Evolutionary conservation across 495 filamentous ascomycete genomes (phyloP), one percentile per base, ranked within the genome.

Genomic region (Aspergillus egyptiacus): DNA sequence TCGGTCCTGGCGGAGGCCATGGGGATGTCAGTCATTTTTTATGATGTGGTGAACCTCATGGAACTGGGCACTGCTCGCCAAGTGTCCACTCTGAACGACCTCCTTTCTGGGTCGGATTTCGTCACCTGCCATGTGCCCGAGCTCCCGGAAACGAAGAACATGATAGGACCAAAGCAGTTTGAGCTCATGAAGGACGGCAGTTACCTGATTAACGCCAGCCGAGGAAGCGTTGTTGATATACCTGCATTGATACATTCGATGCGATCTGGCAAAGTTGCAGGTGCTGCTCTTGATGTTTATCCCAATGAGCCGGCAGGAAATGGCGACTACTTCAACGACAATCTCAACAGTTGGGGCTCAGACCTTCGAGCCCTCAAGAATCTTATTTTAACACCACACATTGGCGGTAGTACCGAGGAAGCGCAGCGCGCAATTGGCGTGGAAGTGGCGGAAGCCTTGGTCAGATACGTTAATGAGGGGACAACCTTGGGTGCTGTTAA

Each of bases 21-120:
- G 87, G 91, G 94, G 20, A 96, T 99, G 90, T 81, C 75, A 2
- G 93, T 99, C 51, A 85, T 96, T 55, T 97, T 93, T 73, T 96
- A 91, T 61, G 94, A 99, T 67, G 80, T 94, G 7, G 66, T 94
- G 40, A 93, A 88, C 57, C 72, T 96, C 42, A 97, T 99, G 91
- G 85, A 86, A 19, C 67, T 99, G 59, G 94, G 94, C 34, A 91
- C 83, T 4, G 81, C 90, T 19, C 79, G 77, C 54, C 94, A 97
- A 60, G 84, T 96, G 35, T 74, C 84, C 5, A 86, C 75, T 3
- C 72, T 99, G 31, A 74, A 88, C 7, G 80, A 76, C 1, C 81
- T 97, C 14, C 78, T 99, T n/a, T 69, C 69, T 42, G 66, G 78
- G 36, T 80, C 93, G 18, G 93, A 99, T 66, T 99, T 96, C 62